Percentiles rank a stretch among this genome's conserved stretches.
These are phyloP conservation scores for Collybia sordida DNA, from an alignment of 768 basidiomycete species.

Conservation along the genomic window DNA sequence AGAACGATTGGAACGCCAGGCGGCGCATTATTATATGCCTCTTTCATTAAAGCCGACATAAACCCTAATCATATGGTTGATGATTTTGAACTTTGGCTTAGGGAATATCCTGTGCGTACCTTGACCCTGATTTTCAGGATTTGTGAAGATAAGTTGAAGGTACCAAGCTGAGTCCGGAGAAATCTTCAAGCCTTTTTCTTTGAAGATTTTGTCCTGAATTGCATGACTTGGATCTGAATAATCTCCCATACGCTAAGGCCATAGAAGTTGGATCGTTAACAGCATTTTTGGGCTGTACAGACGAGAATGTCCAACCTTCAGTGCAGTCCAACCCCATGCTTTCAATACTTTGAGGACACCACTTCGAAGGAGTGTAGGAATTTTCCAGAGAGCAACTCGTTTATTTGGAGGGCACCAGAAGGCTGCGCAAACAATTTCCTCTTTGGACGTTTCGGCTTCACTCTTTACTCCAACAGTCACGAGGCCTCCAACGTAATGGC, in stretches of 20 bases:
- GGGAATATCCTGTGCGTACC: background rate
- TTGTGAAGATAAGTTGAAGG: background rate
- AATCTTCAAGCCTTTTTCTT: background rate
- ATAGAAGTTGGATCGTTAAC: background rate
- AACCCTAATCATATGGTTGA: background rate
- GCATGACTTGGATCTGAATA: background rate
- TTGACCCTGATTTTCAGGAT: background rate
- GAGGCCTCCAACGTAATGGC: background rate
- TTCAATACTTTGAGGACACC: conserved; percentile 3
- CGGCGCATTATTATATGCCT: background rate
- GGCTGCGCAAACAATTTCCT: conserved; percentile 3
- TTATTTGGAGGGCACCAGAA: conserved; percentile 8
- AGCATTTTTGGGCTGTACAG: background rate
- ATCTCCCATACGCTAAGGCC: background rate
- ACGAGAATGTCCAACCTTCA: background rate
- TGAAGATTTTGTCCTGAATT: background rate
- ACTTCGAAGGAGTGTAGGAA: conserved; percentile 1
- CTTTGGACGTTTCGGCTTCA: background rate
- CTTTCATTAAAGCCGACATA: background rate
- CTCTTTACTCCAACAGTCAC: conserved; percentile 7
- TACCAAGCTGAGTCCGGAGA: background rate
- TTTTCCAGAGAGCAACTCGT: conserved; percentile 4
- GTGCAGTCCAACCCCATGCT: conserved; percentile 4
- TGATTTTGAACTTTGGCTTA: background rate
- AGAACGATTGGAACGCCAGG: background rate